A percentile compares a stretch with the other conserved stretches of the same genome.
phyloP scores from a whole-genome alignment of 768 basidiomycete species.

The Boletellus ananiceps region DNA sequence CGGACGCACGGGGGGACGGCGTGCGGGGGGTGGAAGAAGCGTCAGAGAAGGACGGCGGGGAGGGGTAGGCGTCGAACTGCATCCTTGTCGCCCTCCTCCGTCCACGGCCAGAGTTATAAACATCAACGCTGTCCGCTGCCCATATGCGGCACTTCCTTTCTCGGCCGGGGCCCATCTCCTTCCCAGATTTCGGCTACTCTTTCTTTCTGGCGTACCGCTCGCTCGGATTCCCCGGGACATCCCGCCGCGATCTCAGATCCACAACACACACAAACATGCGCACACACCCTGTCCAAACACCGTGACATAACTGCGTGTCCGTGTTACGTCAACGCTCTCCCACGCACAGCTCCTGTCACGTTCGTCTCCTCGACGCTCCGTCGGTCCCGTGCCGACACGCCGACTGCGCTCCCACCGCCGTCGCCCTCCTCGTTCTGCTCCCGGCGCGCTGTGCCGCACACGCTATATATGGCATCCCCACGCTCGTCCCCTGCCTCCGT shows the following conservation, averaged over 20 bases:
- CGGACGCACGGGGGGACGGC: conserved; percentile 54
- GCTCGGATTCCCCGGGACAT: conserved; percentile 31
- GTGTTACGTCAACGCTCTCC: conserved; percentile 30
- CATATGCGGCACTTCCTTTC: conserved; percentile 23
- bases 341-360: conserved; percentile 29
- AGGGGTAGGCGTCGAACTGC: conserved; percentile 61
- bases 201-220: conserved; percentile 32
- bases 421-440: too few species aligned
- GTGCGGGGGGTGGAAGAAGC: conserved; percentile 67
- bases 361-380: neutral
- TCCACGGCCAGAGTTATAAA: conserved; percentile 27
- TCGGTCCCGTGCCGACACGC: conserved; percentile 2
- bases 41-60: conserved; percentile 52
- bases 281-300: conserved; percentile 16
- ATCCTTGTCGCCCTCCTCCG: conserved; percentile 19
- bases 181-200: conserved; percentile 38
- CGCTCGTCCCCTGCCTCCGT: neutral
- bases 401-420: conserved; percentile 16
- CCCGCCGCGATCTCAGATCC: conserved; percentile 31
- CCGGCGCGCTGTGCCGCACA: neutral
- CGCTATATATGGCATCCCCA: neutral
- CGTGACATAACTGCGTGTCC: conserved; percentile 30
- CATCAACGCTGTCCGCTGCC: conserved; percentile 28
- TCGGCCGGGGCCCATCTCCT: conserved; percentile 21
- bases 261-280: conserved; percentile 8